A percentile compares a stretch with the other conserved stretches of the same genome.
Evolutionary conservation across 768 basidiomycete species (phyloP).

Genomic region (Suillus plorans): DNA sequence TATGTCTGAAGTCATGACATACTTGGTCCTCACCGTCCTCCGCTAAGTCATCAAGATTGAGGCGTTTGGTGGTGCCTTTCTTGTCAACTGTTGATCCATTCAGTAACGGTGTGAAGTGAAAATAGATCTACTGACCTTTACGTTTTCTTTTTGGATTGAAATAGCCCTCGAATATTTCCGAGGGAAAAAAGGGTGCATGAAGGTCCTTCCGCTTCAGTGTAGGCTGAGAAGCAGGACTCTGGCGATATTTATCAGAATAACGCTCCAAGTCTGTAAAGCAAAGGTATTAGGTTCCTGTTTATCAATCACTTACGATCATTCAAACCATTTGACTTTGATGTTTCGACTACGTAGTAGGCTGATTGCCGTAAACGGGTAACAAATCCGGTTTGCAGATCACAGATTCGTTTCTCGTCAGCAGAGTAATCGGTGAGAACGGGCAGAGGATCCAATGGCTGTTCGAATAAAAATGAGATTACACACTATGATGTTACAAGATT

Average conservation of each 20-base stretch:
- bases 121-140: constrained; percentile 37
- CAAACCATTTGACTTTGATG: constrained; percentile 60
- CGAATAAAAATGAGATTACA: constrained; percentile 20
- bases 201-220: constrained; percentile 68
- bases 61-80: constrained; percentile 37
- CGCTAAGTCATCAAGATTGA: constrained; percentile 67
- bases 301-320: not conserved
- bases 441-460: constrained; percentile 59
- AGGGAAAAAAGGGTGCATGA: constrained; percentile 75
- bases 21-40: constrained; percentile 66
- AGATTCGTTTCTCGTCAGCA: constrained; percentile 63
- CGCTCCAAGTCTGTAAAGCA: constrained; percentile 61
- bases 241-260: constrained; percentile 83
- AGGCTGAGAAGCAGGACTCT: constrained; percentile 58
- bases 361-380: constrained; percentile 64
- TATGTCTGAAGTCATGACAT: constrained; percentile 7
- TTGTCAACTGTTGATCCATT: constrained; percentile 23
- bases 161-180: constrained; percentile 72
- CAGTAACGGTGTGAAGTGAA: not conserved
- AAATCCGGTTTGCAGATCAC: constrained; percentile 67
- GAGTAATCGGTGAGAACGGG: constrained; percentile 70
- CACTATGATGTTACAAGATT: constrained; percentile 17
- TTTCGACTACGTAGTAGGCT: constrained; percentile 73
- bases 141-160: constrained; percentile 75
- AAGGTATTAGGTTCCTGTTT: not conserved